These are phyloP conservation scores for Gloeostereum incarnatum DNA, from an alignment of 768 basidiomycete genomes.

Conservation along the genomic window DNA sequence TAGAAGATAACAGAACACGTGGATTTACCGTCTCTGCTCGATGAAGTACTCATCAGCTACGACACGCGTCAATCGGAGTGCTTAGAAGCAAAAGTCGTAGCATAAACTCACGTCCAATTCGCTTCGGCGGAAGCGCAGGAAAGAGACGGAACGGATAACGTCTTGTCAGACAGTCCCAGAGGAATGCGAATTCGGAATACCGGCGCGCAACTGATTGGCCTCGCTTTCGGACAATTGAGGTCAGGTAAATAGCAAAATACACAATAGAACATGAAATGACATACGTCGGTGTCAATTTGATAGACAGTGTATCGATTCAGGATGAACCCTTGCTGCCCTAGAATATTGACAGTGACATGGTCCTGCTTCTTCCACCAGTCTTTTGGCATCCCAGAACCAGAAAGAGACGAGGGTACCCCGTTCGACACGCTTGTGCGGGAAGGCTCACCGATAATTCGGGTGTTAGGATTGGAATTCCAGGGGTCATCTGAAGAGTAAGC, in stretches of 20 bases:
- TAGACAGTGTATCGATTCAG: constrained; percentile 84
- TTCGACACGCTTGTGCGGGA: constrained; percentile 20
- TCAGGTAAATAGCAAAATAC: constrained; percentile 5
- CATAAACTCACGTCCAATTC: constrained; percentile 67
- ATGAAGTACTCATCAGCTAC: constrained; percentile 83
- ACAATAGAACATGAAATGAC: constrained; percentile 16
- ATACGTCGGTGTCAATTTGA: constrained; percentile 67
- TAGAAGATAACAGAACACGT: background rate
- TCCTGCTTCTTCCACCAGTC: constrained; percentile 90
- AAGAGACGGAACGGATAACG: constrained; percentile 93
- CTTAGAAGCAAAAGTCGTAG: constrained; percentile 3
- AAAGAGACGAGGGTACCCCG: constrained; percentile 47
- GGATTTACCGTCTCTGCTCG: constrained; percentile 72
- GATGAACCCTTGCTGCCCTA: constrained; percentile 90
- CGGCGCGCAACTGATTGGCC: constrained; percentile 68
- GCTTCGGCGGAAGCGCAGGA: constrained; percentile 83
- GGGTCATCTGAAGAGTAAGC: constrained; percentile 59
- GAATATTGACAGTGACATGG: constrained; percentile 55
- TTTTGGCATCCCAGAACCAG: constrained; percentile 62
- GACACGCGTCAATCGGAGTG: constrained; percentile 4
- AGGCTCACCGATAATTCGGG: constrained; percentile 22
- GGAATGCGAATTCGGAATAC: constrained; percentile 89
- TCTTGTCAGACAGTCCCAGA: constrained; percentile 79
- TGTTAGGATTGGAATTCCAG: constrained; percentile 40
- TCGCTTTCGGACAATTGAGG: constrained; percentile 27